phyloP scores from a whole-genome alignment of 163 green algal genomes.

The Volvox carteri region DNA sequence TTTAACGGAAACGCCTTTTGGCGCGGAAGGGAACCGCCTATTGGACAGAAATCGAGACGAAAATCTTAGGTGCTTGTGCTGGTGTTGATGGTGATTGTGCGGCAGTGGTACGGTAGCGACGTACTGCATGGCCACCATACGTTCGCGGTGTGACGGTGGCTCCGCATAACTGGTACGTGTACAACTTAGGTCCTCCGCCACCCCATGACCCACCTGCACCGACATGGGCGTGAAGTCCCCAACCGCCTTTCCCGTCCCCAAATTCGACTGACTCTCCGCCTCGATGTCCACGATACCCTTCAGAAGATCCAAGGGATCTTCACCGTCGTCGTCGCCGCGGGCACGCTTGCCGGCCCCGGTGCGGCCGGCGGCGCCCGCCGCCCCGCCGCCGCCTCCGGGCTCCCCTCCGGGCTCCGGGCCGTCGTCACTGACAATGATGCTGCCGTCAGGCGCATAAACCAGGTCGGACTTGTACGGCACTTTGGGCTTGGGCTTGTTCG shows the following conservation, averaged over 20 bases:
- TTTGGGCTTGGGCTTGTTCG: not conserved
- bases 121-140: no score
- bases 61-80: no score
- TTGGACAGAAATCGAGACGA: no score
- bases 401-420: not conserved
- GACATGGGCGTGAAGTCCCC: slow-evolving; percentile 50
- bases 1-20: no score
- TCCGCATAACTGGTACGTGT: no score
- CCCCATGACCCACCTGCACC: slow-evolving; percentile 21
- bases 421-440: slow-evolving; percentile 39
- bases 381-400: not conserved
- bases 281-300: slow-evolving; percentile 50
- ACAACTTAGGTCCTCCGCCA: no score
- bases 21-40: no score
- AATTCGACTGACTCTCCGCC: not conserved
- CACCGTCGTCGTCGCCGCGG: slow-evolving; percentile 37
- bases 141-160: no score
- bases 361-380: not conserved
- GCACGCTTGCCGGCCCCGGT: slow-evolving; percentile 6
- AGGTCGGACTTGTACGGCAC: slow-evolving; percentile 40
- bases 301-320: slow-evolving; percentile 21
- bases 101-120: no score
- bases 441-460: slow-evolving; percentile 22
- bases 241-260: slow-evolving; percentile 8
- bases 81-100: no score